Conservation (phyloP, 352 stramenopile species). For the Pythium graminicola region DNA sequence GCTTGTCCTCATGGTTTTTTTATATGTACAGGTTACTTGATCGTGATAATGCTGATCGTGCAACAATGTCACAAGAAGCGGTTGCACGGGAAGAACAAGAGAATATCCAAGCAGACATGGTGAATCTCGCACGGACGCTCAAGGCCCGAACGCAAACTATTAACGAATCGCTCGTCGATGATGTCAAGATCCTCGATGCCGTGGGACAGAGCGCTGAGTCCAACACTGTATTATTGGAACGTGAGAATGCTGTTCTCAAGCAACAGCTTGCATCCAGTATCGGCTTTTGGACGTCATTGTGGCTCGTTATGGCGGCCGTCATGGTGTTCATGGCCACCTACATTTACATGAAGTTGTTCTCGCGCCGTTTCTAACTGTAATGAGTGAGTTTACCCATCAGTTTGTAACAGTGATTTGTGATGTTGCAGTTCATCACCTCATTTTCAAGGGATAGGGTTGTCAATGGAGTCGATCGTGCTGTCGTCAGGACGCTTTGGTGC, state of each 20-base stretch:
- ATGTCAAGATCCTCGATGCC: conserved; percentile 69
- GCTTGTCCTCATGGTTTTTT: neutral
- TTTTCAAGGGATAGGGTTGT: conserved; percentile 2
- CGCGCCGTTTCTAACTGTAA: conserved; percentile 24
- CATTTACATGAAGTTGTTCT: conserved; percentile 79
- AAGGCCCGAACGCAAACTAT: conserved; percentile 71
- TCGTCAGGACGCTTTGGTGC: conserved; percentile 4
- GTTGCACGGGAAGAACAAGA: conserved; percentile 58
- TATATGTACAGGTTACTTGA: conserved; percentile 29
- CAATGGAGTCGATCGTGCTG: conserved; percentile 5
- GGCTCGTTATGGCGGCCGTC: conserved; percentile 50
- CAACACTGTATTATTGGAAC: conserved; percentile 51
- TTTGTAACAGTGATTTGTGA: conserved; percentile 7
- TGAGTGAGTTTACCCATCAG: neutral
- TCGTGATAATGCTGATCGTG: conserved; percentile 22
- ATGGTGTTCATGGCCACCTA: conserved; percentile 64
- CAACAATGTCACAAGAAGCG: conserved; percentile 31
- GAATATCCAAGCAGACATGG: conserved; percentile 67
- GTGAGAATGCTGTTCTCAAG: conserved; percentile 55
- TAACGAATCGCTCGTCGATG: conserved; percentile 60
- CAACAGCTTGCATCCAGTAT: conserved; percentile 65
- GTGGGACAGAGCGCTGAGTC: conserved; percentile 65
- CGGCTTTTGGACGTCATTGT: conserved; percentile 68
- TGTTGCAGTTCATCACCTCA: conserved; percentile 1
- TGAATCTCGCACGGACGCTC: conserved; percentile 58